These are phyloP conservation scores for Tuber microsphaerosporum DNA, from an alignment of 495 filamentous ascomycete species.

Conservation along the genomic window DNA sequence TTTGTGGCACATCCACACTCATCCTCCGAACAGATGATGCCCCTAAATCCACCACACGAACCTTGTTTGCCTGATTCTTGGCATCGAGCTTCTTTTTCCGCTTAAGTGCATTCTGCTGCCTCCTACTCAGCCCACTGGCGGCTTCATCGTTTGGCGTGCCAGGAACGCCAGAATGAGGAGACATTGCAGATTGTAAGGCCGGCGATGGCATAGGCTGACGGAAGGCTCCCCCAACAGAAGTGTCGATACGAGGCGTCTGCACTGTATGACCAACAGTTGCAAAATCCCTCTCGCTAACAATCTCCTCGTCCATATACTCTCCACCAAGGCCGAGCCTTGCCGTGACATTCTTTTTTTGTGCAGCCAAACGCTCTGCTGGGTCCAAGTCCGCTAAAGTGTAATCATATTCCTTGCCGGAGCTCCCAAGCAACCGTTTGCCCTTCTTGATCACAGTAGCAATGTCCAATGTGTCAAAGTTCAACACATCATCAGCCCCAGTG, in stretches of 20 bases:
- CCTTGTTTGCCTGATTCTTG: slow-evolving; percentile 75
- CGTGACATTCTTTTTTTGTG: slow-evolving; percentile 81
- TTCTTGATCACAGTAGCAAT: slow-evolving; percentile 68
- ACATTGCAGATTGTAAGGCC: slow-evolving; percentile 46
- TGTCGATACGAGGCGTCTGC: slow-evolving; percentile 40
- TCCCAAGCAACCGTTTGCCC: slow-evolving; percentile 74
- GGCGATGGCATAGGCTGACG: slow-evolving; percentile 41
- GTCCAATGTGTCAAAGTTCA: slow-evolving; percentile 69
- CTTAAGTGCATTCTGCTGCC: slow-evolving; percentile 89
- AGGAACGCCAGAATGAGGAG: slow-evolving; percentile 47
- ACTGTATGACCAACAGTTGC: slow-evolving; percentile 43
- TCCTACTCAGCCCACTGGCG: slow-evolving; percentile 63
- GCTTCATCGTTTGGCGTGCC: slow-evolving; percentile 56
- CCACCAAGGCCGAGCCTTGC: slow-evolving; percentile 77
- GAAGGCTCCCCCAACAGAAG: slow-evolving; percentile 39
- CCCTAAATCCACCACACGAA: slow-evolving; percentile 72
- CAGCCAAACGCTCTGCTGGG: slow-evolving; percentile 66
- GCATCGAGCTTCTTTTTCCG: slow-evolving; percentile 78
- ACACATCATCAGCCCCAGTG: slow-evolving; percentile 50
- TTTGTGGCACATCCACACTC: slow-evolving; percentile 52
- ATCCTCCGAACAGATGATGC: slow-evolving; percentile 55
- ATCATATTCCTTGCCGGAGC: slow-evolving; percentile 74
- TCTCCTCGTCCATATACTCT: slow-evolving; percentile 75
- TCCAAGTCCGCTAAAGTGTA: slow-evolving; percentile 74
- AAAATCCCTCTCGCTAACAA: slow-evolving; percentile 59